Evolutionary conservation across 225 moss, liverwort and hornwort genomes (phyloP).

Genomic region (Physcomitrium patens): DNA sequence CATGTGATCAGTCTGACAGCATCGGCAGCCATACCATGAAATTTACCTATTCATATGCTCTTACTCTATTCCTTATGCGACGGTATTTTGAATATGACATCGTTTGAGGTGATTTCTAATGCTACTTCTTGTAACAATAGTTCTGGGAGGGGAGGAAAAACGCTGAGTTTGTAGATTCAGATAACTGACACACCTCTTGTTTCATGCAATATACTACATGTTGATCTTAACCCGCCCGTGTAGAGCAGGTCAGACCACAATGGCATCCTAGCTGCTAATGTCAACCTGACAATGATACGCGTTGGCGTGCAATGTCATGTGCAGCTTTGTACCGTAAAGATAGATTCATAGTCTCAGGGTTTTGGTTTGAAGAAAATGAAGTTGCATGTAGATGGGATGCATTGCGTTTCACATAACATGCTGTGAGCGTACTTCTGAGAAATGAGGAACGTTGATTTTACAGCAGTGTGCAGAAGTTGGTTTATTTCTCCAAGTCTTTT

Average conservation of each 20-base stretch:
- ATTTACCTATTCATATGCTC: neutral
- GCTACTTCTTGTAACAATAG: constrained; percentile 27
- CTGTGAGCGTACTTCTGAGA: neutral
- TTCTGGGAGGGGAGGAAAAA: neutral
- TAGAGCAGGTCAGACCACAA: neutral
- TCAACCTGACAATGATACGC: neutral
- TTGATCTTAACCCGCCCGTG: neutral
- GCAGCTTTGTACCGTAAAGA: constrained; percentile 22
- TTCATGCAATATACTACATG: constrained; percentile 18
- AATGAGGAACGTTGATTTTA: neutral
- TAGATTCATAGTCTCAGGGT: constrained; percentile 6
- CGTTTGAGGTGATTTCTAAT: neutral
- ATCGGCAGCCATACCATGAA: neutral
- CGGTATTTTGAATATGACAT: neutral
- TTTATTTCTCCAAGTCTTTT: neutral
- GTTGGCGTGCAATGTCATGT: neutral
- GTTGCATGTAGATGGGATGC: constrained; percentile 16
- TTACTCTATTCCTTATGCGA: neutral
- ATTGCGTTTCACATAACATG: neutral
- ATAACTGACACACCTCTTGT: neutral
- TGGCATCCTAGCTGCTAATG: neutral
- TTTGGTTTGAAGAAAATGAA: neutral
- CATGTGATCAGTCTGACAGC: neutral
- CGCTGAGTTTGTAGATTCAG: neutral
- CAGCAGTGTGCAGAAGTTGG: neutral